Evolutionary conservation across 805 yeast species (phyloP).

Genomic region (Metschnikowia matae): DNA sequence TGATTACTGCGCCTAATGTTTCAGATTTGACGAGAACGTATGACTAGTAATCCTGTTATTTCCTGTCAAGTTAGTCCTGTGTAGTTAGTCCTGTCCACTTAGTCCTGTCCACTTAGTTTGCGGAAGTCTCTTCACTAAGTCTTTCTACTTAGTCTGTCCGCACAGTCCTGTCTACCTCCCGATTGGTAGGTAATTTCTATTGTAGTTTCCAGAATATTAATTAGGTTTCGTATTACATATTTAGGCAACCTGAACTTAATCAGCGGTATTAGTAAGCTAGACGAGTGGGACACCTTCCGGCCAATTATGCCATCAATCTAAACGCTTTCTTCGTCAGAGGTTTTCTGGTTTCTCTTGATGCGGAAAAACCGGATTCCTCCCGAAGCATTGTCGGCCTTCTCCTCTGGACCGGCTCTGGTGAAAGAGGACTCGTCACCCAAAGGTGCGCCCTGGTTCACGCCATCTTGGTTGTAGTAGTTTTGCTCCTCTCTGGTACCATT

Average conservation of each 20-base stretch:
- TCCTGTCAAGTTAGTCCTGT: no score
- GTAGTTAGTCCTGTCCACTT: no score
- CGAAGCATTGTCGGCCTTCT: conserved; percentile 37
- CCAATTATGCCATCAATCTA: conserved; percentile 14
- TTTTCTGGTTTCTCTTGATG: conserved; percentile 53
- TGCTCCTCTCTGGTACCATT: conserved; percentile 19
- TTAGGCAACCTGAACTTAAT: neutral
- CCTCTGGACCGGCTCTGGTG: conserved; percentile 36
- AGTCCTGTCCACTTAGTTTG: no score
- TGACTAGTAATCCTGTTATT: no score
- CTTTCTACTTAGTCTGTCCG: no score
- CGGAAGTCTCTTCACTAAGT: no score
- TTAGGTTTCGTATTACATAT: conserved; percentile 3
- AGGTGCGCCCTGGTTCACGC: conserved; percentile 19
- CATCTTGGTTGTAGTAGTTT: conserved; percentile 17
- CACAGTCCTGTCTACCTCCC: neutral
- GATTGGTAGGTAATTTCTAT: no score
- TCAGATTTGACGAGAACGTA: no score
- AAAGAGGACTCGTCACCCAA: conserved; percentile 40
- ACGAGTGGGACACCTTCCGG: neutral
- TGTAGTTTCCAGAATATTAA: neutral
- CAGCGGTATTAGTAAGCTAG: conserved; percentile 2
- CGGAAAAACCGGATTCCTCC: conserved; percentile 75
- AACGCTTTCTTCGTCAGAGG: conserved; percentile 42
- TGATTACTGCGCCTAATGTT: neutral